Conservation (phyloP, 2,329 filamentous ascomycete genomes). For the Microcera coccophila region DNA sequence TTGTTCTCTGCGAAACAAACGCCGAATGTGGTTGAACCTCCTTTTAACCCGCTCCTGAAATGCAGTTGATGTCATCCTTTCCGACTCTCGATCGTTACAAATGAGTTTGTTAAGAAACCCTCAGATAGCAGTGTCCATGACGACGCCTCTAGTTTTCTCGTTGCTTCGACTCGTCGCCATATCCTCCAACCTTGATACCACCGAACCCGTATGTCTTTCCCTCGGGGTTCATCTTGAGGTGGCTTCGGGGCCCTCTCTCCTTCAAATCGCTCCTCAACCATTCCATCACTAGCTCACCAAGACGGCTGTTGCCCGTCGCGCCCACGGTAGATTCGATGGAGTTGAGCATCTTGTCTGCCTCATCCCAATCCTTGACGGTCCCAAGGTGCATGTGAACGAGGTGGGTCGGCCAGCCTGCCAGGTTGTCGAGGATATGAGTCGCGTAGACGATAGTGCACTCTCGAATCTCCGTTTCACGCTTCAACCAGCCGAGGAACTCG, state of each 20-base stretch:
- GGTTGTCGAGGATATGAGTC: constrained; percentile 93
- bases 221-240: constrained; percentile 53
- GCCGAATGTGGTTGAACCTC: constrained; percentile 17
- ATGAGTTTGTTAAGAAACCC: constrained; percentile 22
- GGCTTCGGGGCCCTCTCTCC: constrained; percentile 71
- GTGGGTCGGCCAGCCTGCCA: constrained; percentile 92
- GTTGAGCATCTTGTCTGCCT: constrained; percentile 64
- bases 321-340: constrained; percentile 39
- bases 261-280: constrained; percentile 82
- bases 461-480: constrained; percentile 76
- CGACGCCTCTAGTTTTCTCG: constrained; percentile 23
- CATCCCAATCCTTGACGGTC: constrained; percentile 80
- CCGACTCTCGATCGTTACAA: constrained; percentile 11
- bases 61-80: constrained; percentile 32
- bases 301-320: constrained; percentile 66
- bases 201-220: constrained; percentile 59
- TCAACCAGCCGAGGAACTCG: constrained; percentile 82
- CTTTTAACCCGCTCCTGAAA: constrained; percentile 14
- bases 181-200: constrained; percentile 52
- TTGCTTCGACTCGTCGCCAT: constrained; percentile 51
- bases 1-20: constrained; percentile 25
- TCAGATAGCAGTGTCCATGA: background rate
- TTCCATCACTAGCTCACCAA: constrained; percentile 81
- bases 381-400: constrained; percentile 94
- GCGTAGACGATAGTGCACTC: constrained; percentile 94